A percentile compares a stretch with the other conserved stretches of the same genome.
phyloP scores from a whole-genome alignment of 768 basidiomycete genomes.

The Mycena venus region DNA sequence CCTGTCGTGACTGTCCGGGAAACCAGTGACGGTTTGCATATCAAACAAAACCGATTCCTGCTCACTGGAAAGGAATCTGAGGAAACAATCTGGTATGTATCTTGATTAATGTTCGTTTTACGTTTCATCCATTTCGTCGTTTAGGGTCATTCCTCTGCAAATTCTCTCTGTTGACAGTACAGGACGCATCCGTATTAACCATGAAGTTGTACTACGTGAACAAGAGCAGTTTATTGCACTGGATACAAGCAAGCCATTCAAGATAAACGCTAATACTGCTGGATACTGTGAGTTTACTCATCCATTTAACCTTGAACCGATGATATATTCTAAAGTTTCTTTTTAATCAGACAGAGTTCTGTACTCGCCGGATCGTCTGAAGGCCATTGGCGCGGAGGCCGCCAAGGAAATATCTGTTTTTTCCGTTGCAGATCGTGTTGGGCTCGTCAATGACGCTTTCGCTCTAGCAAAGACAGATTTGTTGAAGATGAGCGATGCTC shows the following conservation, averaged over 20 bases:
- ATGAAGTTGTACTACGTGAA: conserved; percentile 63
- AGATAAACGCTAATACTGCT: conserved; percentile 79
- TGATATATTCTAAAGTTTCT: conserved; percentile 16
- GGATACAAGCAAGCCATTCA: conserved; percentile 71
- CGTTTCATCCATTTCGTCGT: not conserved
- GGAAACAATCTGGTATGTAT: conserved; percentile 71
- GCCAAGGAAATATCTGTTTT: conserved; percentile 62
- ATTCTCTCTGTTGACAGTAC: conserved; percentile 61
- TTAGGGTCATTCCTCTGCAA: conserved; percentile 72
- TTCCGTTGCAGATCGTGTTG: conserved; percentile 76
- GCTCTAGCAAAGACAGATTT: conserved; percentile 78
- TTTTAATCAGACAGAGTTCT: conserved; percentile 67
- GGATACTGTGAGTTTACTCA: conserved; percentile 52
- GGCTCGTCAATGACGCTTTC: conserved; percentile 75
- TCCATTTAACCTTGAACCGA: not conserved
- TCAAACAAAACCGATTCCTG: conserved; percentile 82
- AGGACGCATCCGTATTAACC: conserved; percentile 65
- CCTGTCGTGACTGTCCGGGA: conserved; percentile 80
- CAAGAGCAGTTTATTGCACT: conserved; percentile 67
- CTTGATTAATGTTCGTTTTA: not conserved
- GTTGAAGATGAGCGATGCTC: conserved; percentile 67
- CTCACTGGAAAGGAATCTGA: conserved; percentile 74
- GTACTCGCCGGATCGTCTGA: conserved; percentile 72
- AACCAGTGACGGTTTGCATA: conserved; percentile 62
- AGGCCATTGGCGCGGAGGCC: conserved; percentile 73